A percentile compares a stretch with the other conserved stretches of the same genome.
phyloP scores from a whole-genome alignment of 768 basidiomycete genomes.

The Candolleomyces eurysporus region DNA sequence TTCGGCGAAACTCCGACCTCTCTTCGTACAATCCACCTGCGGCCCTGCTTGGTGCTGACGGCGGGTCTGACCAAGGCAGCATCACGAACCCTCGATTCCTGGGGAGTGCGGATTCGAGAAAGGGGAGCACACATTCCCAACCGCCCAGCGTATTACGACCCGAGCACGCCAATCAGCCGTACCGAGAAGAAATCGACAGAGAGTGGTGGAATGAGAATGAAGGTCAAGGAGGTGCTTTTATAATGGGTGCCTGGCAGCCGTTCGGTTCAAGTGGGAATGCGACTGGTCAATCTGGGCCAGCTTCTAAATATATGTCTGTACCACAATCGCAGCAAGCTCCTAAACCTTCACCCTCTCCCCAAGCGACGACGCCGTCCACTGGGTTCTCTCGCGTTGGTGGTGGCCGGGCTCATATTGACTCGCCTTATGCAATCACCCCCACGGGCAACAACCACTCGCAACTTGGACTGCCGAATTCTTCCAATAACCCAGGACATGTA shows the following conservation, averaged over 20 bases:
- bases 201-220: constrained; percentile 44
- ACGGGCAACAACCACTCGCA: constrained; percentile 19
- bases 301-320: constrained; percentile 40
- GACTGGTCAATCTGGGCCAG: constrained; percentile 32
- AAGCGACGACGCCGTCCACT: constrained; percentile 28
- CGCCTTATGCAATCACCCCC: constrained; percentile 71
- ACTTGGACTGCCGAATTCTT: constrained; percentile 7
- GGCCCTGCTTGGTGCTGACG: constrained; percentile 21
- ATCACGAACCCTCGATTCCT: constrained; percentile 34
- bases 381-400: constrained; percentile 89
- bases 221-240: constrained; percentile 36
- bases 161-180: constrained; percentile 74
- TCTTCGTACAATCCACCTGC: constrained; percentile 52
- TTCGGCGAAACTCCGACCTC: constrained; percentile 38
- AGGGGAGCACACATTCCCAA: constrained; percentile 52
- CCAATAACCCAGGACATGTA: constrained; percentile 54
- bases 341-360: background rate
- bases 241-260: constrained; percentile 94
- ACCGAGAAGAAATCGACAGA: constrained; percentile 77
- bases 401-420: constrained; percentile 80
- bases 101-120: constrained; percentile 35
- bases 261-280: constrained; percentile 34
- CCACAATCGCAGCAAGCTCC: constrained; percentile 10
- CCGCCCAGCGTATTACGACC: constrained; percentile 75
- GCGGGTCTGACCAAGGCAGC: constrained; percentile 20